Percentiles rank a stretch among this genome's conserved stretches.
Conservation (phyloP, 2,329 filamentous ascomycete genomes). For the Ramichloridium luteum region DNA sequence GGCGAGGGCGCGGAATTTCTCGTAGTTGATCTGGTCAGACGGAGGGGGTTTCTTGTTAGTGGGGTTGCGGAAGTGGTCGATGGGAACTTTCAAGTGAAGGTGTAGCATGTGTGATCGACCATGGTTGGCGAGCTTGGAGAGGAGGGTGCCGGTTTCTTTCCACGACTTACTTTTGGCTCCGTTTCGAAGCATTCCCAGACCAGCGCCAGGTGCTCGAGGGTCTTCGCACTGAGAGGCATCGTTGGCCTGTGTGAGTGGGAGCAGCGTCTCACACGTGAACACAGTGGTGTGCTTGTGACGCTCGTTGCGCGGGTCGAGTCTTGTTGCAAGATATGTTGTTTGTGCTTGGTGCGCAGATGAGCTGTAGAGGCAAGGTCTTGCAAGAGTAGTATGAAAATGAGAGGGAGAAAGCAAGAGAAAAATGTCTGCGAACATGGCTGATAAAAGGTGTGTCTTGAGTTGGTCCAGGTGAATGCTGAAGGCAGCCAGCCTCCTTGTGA, state of each 20-base stretch:
- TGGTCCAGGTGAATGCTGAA: no score
- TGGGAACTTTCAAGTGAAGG: neutral
- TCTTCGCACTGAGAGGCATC: slow-evolving; percentile 19
- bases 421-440: no score
- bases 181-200: slow-evolving; percentile 24
- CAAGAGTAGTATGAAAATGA: no score
- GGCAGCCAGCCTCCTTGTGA: no score
- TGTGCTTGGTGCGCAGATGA: slow-evolving; percentile 1
- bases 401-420: no score
- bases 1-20: slow-evolving; percentile 20
- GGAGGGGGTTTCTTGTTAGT: neutral
- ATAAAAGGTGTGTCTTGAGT: no score
- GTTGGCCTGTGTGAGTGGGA: neutral
- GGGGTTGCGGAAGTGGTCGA: neutral
- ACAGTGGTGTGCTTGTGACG: neutral
- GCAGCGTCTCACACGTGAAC: neutral
- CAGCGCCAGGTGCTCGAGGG: slow-evolving; percentile 20
- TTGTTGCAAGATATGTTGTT: neutral
- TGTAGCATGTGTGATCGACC: no score
- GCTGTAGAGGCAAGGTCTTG: no score
- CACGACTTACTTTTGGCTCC: slow-evolving; percentile 19
- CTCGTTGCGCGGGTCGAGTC: neutral
- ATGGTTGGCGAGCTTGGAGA: slow-evolving; percentile 8
- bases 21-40: slow-evolving; percentile 22
- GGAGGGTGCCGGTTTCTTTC: neutral